phyloP scores from a whole-genome alignment of 345 rosid species.

The Gossypium stocksii region DNA sequence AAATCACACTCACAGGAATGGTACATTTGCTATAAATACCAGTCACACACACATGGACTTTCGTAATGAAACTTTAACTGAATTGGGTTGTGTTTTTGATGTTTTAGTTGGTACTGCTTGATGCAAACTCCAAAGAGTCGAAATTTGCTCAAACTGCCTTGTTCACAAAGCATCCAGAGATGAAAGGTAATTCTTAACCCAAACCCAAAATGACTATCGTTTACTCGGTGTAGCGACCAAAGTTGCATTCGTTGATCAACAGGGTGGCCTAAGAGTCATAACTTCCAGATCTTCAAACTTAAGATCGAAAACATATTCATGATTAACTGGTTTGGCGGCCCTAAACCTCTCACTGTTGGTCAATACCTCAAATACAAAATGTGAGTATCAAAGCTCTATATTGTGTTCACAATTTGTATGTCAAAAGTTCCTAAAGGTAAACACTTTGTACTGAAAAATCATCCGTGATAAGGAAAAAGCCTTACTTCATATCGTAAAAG shows the following conservation, averaged over 20 bases:
- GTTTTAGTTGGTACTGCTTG: constrained; percentile 48
- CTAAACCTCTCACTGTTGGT: constrained; percentile 70
- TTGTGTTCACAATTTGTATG: background rate
- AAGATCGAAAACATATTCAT: constrained; percentile 66
- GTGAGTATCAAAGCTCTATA: constrained; percentile 39
- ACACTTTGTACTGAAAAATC: too few relatives aligned
- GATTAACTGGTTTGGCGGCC: constrained; percentile 92
- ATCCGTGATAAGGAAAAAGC: constrained; percentile 5
- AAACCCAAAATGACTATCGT: background rate
- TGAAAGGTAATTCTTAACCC: constrained; percentile 49
- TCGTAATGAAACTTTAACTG: background rate
- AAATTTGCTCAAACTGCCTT: constrained; percentile 49
- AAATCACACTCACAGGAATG: constrained; percentile 88
- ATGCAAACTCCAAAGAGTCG: constrained; percentile 50
- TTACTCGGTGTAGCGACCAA: background rate
- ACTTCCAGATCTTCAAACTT: constrained; percentile 67
- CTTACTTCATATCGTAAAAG: background rate
- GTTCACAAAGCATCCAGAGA: constrained; percentile 85
- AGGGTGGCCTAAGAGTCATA: constrained; percentile 86
- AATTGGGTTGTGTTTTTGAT: background rate
- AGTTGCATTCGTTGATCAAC: constrained; percentile 12
- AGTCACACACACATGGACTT: too few relatives aligned
- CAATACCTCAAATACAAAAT: constrained; percentile 56
- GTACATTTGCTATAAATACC: constrained; percentile 24
- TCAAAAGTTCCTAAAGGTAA: too few relatives aligned